Evolutionary conservation across 352 stramenopile species (phyloP).

Genomic region (Globisporangium nodosum): DNA sequence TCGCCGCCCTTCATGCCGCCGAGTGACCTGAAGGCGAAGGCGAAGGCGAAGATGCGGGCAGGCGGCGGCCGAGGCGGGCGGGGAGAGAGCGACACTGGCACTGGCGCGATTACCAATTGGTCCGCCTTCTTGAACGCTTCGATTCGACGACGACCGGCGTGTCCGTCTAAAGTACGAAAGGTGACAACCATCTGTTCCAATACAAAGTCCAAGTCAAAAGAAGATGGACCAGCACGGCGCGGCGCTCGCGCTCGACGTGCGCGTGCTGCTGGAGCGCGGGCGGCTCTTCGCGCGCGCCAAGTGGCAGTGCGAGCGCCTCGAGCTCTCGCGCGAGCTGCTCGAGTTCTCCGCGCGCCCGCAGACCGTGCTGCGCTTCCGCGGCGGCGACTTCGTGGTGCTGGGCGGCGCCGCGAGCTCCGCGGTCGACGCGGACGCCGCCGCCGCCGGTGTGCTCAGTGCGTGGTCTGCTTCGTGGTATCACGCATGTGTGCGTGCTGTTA

Average conservation of each 20-base stretch:
- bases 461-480: not conserved
- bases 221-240: not conserved
- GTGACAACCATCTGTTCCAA: too few relatives aligned
- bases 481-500: not conserved
- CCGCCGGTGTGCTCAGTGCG: slow-evolving; percentile 1
- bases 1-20: slow-evolving; percentile 8
- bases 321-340: slow-evolving; percentile 18
- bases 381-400: slow-evolving; percentile 21
- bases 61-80: too few relatives aligned
- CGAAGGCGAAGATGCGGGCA: too few relatives aligned
- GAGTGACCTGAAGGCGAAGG: not conserved
- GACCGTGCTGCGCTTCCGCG: slow-evolving; percentile 24
- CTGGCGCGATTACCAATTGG: too few relatives aligned
- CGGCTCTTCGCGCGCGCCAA: slow-evolving; percentile 33
- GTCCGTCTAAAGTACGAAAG: too few relatives aligned
- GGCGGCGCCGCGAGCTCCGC: slow-evolving; percentile 1
- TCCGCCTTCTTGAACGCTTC: too few relatives aligned
- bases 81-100: too few relatives aligned
- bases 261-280: slow-evolving; percentile 31
- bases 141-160: too few relatives aligned
- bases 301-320: slow-evolving; percentile 19
- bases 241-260: slow-evolving; percentile 19
- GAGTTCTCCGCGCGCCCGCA: slow-evolving; percentile 28
- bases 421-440: not conserved
- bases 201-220: too few relatives aligned